Evolutionary conservation across 257 asterid species (phyloP).

Genomic region (Solanum chiquidenum): DNA sequence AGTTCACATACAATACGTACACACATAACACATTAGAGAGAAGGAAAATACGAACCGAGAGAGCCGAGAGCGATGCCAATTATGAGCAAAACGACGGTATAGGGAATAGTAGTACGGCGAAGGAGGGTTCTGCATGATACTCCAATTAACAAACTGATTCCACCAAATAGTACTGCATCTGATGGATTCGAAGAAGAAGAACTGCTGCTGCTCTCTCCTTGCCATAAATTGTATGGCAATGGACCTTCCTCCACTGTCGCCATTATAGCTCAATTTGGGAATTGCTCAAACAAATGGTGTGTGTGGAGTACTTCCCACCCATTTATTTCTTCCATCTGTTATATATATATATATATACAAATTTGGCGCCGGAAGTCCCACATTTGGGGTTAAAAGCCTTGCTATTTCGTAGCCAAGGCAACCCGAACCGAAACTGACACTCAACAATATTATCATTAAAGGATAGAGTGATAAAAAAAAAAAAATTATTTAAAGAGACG

Average conservation of each 20-base stretch:
- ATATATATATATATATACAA: no score
- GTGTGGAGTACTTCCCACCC: neutral
- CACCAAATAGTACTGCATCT: conserved; percentile 4
- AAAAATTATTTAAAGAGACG: no score
- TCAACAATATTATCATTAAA: no score
- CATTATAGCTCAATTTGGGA: neutral
- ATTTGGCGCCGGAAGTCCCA: no score
- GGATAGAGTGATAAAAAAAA: no score
- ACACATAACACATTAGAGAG: neutral
- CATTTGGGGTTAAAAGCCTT: no score
- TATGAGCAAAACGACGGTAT: neutral
- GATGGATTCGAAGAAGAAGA: neutral
- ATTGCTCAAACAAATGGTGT: neutral
- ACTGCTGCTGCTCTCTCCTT: neutral
- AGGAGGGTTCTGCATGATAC: neutral
- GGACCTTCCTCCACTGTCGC: neutral
- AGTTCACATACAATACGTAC: neutral
- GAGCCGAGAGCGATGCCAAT: conserved; percentile 1
- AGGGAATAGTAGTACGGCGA: neutral
- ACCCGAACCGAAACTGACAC: no score
- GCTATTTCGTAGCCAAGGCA: no score
- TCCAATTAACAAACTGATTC: neutral
- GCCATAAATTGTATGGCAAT: neutral
- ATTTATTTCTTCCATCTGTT: neutral
- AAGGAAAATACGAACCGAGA: neutral